Conservation (phyloP, 1,139 yeast genomes). For the Nakaseomyces sp. region DNA sequence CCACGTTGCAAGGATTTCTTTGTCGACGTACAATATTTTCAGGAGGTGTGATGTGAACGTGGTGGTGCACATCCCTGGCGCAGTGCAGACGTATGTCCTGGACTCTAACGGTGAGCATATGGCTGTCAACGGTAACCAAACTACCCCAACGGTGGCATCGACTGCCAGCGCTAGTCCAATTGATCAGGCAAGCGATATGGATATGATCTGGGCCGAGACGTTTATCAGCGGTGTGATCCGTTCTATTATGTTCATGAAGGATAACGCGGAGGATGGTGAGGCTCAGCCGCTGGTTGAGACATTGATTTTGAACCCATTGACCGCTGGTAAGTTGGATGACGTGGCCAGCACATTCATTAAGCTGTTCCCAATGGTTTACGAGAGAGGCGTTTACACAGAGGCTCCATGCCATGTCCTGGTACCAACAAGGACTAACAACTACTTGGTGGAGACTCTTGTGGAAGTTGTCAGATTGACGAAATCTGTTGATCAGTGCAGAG, state of each 20-base stretch:
- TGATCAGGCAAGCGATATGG: slow-evolving; percentile 30
- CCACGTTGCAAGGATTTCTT: slow-evolving; percentile 66
- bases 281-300: slow-evolving; percentile 53
- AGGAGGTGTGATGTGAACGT: slow-evolving; percentile 73
- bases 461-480: slow-evolving; percentile 65
- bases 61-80: slow-evolving; percentile 66
- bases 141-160: slow-evolving; percentile 3
- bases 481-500: slow-evolving; percentile 52
- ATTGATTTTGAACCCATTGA: slow-evolving; percentile 58
- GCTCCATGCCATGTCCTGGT: slow-evolving; percentile 42
- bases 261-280: slow-evolving; percentile 60
- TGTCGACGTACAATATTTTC: slow-evolving; percentile 65
- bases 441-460: slow-evolving; percentile 74
- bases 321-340: slow-evolving; percentile 38
- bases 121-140: slow-evolving; percentile 10
- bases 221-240: slow-evolving; percentile 72
- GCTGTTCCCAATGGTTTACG: slow-evolving; percentile 54
- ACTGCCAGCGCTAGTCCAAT: slow-evolving; percentile 7
- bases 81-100: slow-evolving; percentile 66
- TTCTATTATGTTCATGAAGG: slow-evolving; percentile 62
- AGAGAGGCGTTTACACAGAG: slow-evolving; percentile 57
- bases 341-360: slow-evolving; percentile 34
- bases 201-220: slow-evolving; percentile 68
- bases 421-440: slow-evolving; percentile 69
- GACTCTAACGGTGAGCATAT: slow-evolving; percentile 43